Evolutionary conservation across 2,329 filamentous ascomycete genomes (phyloP).

Genomic region (Akanthomyces dipterigenus): DNA sequence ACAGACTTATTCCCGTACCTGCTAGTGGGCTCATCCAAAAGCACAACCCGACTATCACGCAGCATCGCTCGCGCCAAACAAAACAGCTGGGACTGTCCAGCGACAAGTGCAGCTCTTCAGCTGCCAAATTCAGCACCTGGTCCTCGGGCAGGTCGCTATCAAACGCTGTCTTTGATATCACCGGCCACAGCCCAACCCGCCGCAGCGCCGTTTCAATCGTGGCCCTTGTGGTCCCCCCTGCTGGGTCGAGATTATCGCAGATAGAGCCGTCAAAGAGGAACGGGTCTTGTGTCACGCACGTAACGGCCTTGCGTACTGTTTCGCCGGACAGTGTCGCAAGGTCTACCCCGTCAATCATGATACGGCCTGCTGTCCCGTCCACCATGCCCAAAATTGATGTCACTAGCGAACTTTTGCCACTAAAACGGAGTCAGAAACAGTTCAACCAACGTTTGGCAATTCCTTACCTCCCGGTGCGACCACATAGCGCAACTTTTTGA

Average conservation of each 20-base stretch:
- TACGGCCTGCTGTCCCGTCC: not conserved
- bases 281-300: not conserved
- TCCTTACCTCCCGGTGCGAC: constrained; percentile 1
- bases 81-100: constrained; percentile 1
- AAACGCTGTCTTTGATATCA: not conserved
- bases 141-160: not conserved
- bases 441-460: not conserved
- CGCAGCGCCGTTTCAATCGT: not conserved
- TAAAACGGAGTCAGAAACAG: not conserved
- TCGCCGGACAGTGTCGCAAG: not conserved
- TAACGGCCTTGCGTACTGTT: not conserved
- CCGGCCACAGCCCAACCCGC: not conserved
- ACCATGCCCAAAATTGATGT: constrained; percentile 6
- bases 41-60: not conserved
- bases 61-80: constrained; percentile 1
- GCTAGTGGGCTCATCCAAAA: constrained; percentile 5
- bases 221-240: not conserved
- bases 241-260: not conserved
- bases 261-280: constrained; percentile 4
- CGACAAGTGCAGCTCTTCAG: constrained; percentile 1
- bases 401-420: constrained; percentile 4
- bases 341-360: constrained; percentile 1
- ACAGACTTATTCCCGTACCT: not conserved
- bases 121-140: not conserved
- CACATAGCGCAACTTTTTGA: not conserved